phyloP scores from a whole-genome alignment of 2,329 filamentous ascomycete species.

The Cladosporium sp. region DNA sequence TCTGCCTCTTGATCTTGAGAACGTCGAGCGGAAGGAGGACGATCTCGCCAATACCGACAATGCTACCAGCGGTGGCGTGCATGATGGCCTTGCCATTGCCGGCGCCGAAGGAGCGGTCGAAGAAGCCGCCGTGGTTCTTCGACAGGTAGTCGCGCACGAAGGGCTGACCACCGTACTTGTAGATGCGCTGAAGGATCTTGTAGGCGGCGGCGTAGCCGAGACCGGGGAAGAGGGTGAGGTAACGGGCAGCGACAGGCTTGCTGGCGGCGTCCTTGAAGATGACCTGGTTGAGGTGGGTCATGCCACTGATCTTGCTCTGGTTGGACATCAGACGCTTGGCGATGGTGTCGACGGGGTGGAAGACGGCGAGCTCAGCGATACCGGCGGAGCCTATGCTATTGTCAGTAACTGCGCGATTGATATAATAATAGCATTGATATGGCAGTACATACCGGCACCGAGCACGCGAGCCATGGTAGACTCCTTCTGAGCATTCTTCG shows the following conservation, averaged over 20 bases:
- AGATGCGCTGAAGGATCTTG: slow-evolving; percentile 95
- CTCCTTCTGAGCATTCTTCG: slow-evolving; percentile 75
- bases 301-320: slow-evolving; percentile 67
- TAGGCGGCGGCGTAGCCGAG: slow-evolving; percentile 97
- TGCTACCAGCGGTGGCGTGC: slow-evolving; percentile 90
- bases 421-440: slow-evolving; percentile 22
- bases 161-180: slow-evolving; percentile 98
- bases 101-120: slow-evolving; percentile 88
- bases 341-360: slow-evolving; percentile 96
- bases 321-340: slow-evolving; percentile 99
- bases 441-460: slow-evolving; percentile 72
- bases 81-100: slow-evolving; percentile 98
- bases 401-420: slow-evolving; percentile 15
- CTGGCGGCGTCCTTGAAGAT: slow-evolving; percentile 88
- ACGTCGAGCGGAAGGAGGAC: slow-evolving; percentile 93
- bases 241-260: slow-evolving; percentile 72
- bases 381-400: slow-evolving; percentile 72
- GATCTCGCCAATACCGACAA: slow-evolving; percentile 97
- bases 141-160: slow-evolving; percentile 88
- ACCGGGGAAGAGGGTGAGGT: slow-evolving; percentile 94
- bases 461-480: slow-evolving; percentile 84
- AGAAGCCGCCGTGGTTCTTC: slow-evolving; percentile 74
- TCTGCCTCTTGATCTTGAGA: slow-evolving; percentile 99
- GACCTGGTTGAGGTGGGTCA: slow-evolving; percentile 76
- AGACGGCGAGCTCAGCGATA: slow-evolving; percentile 89